Evolutionary conservation across 495 filamentous ascomycete species (phyloP).

Genomic region (Niebla homalea): DNA sequence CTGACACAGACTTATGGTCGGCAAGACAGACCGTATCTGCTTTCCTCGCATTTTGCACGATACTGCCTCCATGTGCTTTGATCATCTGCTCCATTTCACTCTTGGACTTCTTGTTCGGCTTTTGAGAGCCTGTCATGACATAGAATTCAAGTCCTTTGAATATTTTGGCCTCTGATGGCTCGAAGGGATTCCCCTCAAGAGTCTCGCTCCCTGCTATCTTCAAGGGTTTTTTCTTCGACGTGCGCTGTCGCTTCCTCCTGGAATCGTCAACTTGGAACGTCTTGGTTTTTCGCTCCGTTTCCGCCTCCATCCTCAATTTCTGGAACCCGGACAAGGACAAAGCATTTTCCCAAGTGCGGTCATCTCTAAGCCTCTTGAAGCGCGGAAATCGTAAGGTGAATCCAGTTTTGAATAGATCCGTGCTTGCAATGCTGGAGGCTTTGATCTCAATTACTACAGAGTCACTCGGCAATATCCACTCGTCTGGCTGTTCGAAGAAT

Average conservation of each 20-base stretch:
- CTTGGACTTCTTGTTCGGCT: conserved; percentile 57
- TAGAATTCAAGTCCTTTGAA: conserved; percentile 74
- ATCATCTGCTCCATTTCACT: conserved; percentile 71
- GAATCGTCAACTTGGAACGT: conserved; percentile 72
- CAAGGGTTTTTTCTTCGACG: conserved; percentile 48
- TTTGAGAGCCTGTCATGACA: conserved; percentile 46
- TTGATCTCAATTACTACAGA: conserved; percentile 83
- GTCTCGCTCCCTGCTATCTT: conserved; percentile 58
- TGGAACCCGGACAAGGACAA: conserved; percentile 66
- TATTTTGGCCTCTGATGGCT: conserved; percentile 40
- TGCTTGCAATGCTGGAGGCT: conserved; percentile 62
- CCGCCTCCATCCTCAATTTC: conserved; percentile 54
- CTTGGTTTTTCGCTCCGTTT: conserved; percentile 60
- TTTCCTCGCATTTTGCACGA: conserved; percentile 56
- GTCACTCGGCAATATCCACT: conserved; percentile 85
- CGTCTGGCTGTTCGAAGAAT: conserved; percentile 61
- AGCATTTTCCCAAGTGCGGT: conserved; percentile 73
- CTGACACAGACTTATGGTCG: conserved; percentile 76
- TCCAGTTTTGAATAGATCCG: conserved; percentile 64
- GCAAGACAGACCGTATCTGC: conserved; percentile 56
- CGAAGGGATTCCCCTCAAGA: conserved; percentile 35
- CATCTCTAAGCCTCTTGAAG: conserved; percentile 68
- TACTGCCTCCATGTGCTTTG: conserved; percentile 74
- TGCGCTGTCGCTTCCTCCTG: conserved; percentile 47
- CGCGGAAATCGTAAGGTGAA: conserved; percentile 83